Conservation (phyloP, 169 alveolate species). For the Perkinsus chesapeaki region DNA sequence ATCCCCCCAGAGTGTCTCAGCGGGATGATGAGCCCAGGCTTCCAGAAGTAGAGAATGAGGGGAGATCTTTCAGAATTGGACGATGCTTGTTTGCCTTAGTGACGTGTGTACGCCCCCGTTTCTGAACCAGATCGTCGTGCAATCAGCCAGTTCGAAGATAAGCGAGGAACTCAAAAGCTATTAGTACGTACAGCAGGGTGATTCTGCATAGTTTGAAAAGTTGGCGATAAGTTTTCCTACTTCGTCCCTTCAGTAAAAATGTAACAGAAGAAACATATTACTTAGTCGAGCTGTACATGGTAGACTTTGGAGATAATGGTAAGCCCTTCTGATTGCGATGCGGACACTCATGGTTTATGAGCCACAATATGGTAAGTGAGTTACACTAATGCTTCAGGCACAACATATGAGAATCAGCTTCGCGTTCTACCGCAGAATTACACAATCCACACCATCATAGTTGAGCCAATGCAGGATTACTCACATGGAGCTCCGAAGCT, state of each 20-base stretch:
- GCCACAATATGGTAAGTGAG: not conserved
- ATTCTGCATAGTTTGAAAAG: not conserved
- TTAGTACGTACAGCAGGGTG: not conserved
- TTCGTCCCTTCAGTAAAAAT: not conserved
- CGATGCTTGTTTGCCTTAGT: too few relatives aligned
- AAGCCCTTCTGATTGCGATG: not conserved
- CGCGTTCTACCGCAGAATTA: not conserved
- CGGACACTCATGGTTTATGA: not conserved
- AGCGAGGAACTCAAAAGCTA: not conserved
- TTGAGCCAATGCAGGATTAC: not conserved
- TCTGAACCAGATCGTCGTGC: not conserved
- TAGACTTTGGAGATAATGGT: not conserved
- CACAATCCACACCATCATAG: not conserved
- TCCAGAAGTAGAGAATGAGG: too few relatives aligned
- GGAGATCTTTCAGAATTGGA: too few relatives aligned
- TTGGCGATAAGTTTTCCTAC: not conserved
- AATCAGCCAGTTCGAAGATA: not conserved
- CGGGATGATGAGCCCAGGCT: too few relatives aligned
- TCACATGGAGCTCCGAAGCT: not conserved
- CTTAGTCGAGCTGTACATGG: not conserved
- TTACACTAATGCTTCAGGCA: too few relatives aligned
- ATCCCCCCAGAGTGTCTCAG: too few relatives aligned
- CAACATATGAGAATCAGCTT: not conserved
- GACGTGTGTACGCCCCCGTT: not conserved
- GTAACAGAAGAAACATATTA: not conserved